Evolutionary conservation across 2,329 filamentous ascomycete genomes (phyloP).

Genomic region (Cladosporium sp.): DNA sequence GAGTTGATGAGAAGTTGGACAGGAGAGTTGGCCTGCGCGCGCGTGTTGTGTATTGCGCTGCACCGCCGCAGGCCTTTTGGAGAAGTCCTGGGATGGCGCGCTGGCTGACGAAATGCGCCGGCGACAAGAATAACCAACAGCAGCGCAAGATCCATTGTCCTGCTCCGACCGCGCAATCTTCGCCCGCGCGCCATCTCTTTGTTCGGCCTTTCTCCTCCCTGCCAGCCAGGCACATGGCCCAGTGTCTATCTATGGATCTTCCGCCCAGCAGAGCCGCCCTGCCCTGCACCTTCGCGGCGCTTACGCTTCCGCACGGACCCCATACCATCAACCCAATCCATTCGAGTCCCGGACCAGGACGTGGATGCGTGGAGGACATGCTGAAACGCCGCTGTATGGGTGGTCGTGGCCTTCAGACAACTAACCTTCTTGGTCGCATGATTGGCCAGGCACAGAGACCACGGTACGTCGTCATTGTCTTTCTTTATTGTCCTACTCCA

Average conservation of each 20-base stretch:
- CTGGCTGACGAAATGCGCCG: conserved; percentile 12
- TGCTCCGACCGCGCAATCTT: conserved; percentile 9
- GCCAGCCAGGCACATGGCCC: conserved; percentile 7
- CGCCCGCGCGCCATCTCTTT: conserved; percentile 21
- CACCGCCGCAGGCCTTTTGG: conserved; percentile 16
- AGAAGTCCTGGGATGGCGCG: conserved; percentile 20
- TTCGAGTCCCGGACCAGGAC: conserved; percentile 32
- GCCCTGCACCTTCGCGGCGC: conserved; percentile 20
- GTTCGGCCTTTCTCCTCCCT: conserved; percentile 21
- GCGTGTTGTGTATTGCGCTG: not conserved
- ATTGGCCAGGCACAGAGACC: conserved; percentile 34
- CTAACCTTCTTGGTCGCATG: conserved; percentile 33
- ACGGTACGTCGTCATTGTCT: conserved; percentile 34
- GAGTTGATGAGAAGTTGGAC: conserved; percentile 16
- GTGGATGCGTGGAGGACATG: conserved; percentile 43
- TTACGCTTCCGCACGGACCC: conserved; percentile 21
- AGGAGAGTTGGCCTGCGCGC: conserved; percentile 13
- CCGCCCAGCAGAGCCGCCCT: conserved; percentile 34
- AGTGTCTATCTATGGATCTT: conserved; percentile 29
- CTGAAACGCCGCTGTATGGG: conserved; percentile 46
- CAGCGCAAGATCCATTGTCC: conserved; percentile 12
- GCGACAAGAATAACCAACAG: conserved; percentile 16
- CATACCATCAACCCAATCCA: conserved; percentile 15
- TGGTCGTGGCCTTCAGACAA: conserved; percentile 40
- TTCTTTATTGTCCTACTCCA: conserved; percentile 34